Evolutionary conservation across 176 grass and related monocot genomes (phyloP).

Genomic region (Leersia perrieri): DNA sequence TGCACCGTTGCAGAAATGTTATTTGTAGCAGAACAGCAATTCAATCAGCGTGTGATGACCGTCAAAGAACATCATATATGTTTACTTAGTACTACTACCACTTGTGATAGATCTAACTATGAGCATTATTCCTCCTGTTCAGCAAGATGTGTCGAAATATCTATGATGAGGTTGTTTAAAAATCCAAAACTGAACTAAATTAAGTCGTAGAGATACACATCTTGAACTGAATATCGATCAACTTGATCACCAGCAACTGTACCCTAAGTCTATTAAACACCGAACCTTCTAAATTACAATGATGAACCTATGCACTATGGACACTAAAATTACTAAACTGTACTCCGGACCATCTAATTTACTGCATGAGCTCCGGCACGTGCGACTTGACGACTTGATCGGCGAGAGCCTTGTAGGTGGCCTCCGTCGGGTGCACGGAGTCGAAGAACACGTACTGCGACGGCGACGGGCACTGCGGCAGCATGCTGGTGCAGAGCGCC

Average conservation of each 20-base stretch:
- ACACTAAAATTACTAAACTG: not conserved
- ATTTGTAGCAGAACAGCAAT: not conserved
- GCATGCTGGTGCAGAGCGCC: conserved; percentile 27
- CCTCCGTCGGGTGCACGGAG: conserved; percentile 61
- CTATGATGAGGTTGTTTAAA: not conserved
- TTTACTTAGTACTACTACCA: too few relatives aligned
- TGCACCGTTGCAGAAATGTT: too few relatives aligned
- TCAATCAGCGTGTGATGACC: not conserved
- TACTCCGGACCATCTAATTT: not conserved
- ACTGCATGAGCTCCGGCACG: conserved; percentile 16
- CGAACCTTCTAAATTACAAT: too few relatives aligned
- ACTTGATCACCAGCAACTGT: not conserved
- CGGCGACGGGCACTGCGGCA: conserved; percentile 39
- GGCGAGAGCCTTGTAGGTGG: conserved; percentile 50
- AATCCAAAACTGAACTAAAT: not conserved
- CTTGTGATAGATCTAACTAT: not conserved
- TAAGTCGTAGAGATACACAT: not conserved
- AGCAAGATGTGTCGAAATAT: too few relatives aligned
- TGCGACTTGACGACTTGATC: conserved; percentile 31
- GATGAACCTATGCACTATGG: too few relatives aligned
- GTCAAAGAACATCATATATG: not conserved
- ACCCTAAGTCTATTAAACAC: not conserved
- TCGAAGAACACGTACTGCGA: conserved; percentile 56
- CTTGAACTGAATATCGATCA: not conserved
- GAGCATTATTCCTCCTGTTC: not conserved